Percentiles rank a stretch among this genome's conserved stretches.
These are phyloP conservation scores for Mycena sp. DNA, from an alignment of 1,284 basidiomycete species.

Conservation along the genomic window DNA sequence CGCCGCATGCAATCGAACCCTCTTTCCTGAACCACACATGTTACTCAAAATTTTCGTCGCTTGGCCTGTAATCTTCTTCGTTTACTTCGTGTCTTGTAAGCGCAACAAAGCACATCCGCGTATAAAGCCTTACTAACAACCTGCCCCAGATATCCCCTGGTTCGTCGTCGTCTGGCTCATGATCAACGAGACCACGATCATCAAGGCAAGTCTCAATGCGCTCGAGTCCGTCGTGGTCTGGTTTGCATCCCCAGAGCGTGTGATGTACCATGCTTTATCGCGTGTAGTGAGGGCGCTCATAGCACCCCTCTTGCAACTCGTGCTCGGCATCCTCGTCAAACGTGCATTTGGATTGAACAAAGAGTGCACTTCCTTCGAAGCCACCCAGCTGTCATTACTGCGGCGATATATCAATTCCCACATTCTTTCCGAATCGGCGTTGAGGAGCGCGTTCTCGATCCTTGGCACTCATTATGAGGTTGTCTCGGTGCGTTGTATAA, in stretches of 20 bases:
- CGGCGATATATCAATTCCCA: constrained; percentile 50
- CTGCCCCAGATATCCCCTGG: too few relatives aligned
- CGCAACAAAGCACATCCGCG: too few relatives aligned
- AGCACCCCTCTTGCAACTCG: constrained; percentile 29
- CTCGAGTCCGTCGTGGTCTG: constrained; percentile 51
- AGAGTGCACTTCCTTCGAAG: constrained; percentile 35
- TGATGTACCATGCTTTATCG: constrained; percentile 49
- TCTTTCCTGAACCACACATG: constrained; percentile 42
- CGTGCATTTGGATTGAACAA: constrained; percentile 51
- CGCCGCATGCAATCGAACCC: constrained; percentile 48
- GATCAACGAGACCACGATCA: constrained; percentile 40
- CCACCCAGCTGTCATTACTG: constrained; percentile 45
- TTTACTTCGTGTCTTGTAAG: constrained; percentile 31
- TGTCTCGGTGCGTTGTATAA: constrained; percentile 44
- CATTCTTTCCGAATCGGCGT: constrained; percentile 45
- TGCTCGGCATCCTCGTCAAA: constrained; percentile 52
- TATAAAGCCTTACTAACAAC: too few relatives aligned
- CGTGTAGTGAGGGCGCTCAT: constrained; percentile 42
- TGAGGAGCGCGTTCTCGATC: constrained; percentile 49
- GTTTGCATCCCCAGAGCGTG: constrained; percentile 49
- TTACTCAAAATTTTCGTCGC: constrained; percentile 46
- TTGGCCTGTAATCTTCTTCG: constrained; percentile 46
- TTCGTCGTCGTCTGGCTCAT: constrained; percentile 38
- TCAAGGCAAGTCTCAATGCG: constrained; percentile 36
- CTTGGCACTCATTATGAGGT: constrained; percentile 55